phyloP scores from a whole-genome alignment of 1,284 basidiomycete species.

The Marasmius sp. region DNA sequence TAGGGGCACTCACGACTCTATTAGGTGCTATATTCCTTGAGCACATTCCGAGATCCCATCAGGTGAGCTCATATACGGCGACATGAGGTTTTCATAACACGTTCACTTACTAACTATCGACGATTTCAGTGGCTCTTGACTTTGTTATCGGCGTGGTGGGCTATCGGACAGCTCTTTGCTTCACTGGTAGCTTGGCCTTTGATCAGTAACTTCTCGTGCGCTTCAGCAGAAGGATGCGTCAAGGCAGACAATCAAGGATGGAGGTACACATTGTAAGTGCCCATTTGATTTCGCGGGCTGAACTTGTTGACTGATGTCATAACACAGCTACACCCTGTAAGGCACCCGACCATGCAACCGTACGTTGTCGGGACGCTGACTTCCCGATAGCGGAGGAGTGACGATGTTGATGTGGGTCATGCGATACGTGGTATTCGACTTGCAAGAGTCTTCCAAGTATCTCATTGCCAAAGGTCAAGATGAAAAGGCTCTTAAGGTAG shows the following conservation, averaged over 20 bases:
- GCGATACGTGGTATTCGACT: slow-evolving; percentile 45
- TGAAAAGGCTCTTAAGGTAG: slow-evolving; percentile 51
- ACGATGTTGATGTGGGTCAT: slow-evolving; percentile 46
- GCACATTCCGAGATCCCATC: slow-evolving; percentile 51
- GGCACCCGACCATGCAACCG: slow-evolving; percentile 12
- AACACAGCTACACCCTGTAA: slow-evolving; percentile 38
- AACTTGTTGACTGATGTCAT: slow-evolving; percentile 1
- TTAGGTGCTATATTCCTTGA: slow-evolving; percentile 56
- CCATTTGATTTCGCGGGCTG: background rate
- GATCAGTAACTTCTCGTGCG: slow-evolving; percentile 50
- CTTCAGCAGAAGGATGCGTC: slow-evolving; percentile 37
- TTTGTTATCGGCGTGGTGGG: slow-evolving; percentile 68
- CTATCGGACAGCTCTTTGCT: slow-evolving; percentile 55
- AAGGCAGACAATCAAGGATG: slow-evolving; percentile 56
- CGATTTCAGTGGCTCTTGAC: slow-evolving; percentile 55
- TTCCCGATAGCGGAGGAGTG: slow-evolving; percentile 37
- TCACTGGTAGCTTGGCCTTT: slow-evolving; percentile 52
- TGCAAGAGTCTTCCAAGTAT: slow-evolving; percentile 65
- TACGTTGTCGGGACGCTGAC: slow-evolving; percentile 3
- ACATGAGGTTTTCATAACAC: background rate
- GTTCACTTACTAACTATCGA: background rate
- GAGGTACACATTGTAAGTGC: slow-evolving; percentile 56
- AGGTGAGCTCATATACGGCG: slow-evolving; percentile 27
- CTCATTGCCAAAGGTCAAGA: slow-evolving; percentile 56
- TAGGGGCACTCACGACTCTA: background rate